These are phyloP conservation scores for Andrographis paniculata DNA, from an alignment of 305 asterid genomes.

Conservation along the genomic window DNA sequence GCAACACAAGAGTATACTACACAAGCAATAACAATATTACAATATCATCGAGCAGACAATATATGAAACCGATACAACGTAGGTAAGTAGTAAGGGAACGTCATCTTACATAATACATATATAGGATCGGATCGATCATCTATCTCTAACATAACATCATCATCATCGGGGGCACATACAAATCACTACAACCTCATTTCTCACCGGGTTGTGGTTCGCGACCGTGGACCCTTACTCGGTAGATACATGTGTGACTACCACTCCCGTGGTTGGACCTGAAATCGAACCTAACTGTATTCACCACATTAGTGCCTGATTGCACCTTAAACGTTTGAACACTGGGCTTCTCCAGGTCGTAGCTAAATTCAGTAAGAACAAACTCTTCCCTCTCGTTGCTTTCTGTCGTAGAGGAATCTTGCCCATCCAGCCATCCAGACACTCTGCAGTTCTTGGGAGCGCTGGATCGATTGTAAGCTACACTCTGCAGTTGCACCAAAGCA, in stretches of 20 bases:
- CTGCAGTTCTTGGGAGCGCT: conserved; percentile 92
- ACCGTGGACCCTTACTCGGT: conserved; percentile 88
- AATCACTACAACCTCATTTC: too few relatives aligned
- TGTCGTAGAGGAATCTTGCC: conserved; percentile 19
- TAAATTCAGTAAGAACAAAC: conserved; percentile 54
- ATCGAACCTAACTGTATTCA: conserved; percentile 67
- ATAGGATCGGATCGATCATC: too few relatives aligned
- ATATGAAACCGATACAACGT: too few relatives aligned
- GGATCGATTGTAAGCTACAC: conserved; percentile 88
- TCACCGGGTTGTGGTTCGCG: conserved; percentile 47
- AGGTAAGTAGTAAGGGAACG: too few relatives aligned
- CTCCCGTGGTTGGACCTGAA: conserved; percentile 79
- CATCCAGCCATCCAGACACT: conserved; percentile 77
- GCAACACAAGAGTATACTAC: too few relatives aligned
- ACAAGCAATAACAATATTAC: too few relatives aligned
- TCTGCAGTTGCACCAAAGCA: too few relatives aligned
- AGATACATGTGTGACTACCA: conserved; percentile 69
- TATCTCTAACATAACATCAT: too few relatives aligned
- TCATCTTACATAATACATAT: too few relatives aligned
- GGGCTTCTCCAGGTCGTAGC: conserved; percentile 67
- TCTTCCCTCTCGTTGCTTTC: conserved; percentile 25
- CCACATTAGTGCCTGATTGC: conserved; percentile 29
- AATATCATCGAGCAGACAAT: too few relatives aligned
- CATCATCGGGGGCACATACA: not conserved
- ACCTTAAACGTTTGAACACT: conserved; percentile 68